Evolutionary conservation across 192 early-diverging fungal genomes (phyloP).

Genomic region (Spizellomyces sp.): DNA sequence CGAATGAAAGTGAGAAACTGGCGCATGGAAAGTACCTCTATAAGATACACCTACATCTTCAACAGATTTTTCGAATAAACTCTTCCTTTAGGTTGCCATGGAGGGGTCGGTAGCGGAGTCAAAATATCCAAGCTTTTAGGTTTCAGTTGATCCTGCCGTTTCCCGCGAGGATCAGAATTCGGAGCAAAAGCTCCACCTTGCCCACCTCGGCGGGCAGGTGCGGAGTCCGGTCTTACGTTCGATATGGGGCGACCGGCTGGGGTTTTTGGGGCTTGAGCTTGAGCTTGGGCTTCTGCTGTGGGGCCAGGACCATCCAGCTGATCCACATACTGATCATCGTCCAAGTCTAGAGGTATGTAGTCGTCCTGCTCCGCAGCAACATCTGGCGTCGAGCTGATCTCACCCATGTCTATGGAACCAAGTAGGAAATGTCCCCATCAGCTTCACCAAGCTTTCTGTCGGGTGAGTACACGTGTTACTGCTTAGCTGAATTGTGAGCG

Average conservation of each 20-base stretch:
- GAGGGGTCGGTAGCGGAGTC: conserved; percentile 41
- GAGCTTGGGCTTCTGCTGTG: conserved; percentile 13
- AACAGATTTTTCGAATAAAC: conserved; percentile 36
- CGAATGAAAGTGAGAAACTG: not conserved
- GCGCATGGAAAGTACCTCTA: not conserved
- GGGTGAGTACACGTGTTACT: too few species aligned
- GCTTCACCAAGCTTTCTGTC: too few species aligned
- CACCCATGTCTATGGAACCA: not conserved
- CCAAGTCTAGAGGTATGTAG: conserved; percentile 40
- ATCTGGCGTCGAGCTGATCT: not conserved
- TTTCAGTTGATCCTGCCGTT: not conserved
- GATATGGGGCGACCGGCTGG: not conserved
- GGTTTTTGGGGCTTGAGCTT: not conserved
- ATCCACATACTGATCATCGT: conserved; percentile 25
- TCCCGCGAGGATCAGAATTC: conserved; percentile 6
- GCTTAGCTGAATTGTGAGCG: too few species aligned
- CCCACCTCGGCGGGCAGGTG: not conserved
- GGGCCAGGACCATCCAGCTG: conserved; percentile 22
- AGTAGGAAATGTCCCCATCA: too few species aligned
- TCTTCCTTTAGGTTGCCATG: conserved; percentile 35
- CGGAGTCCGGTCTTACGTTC: not conserved
- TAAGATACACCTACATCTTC: conserved; percentile 33
- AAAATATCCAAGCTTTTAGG: conserved; percentile 31
- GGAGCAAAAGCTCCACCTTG: not conserved
- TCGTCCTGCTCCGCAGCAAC: conserved; percentile 27